Evolutionary conservation across 805 yeast species (phyloP).

Genomic region (Pichia deserticola): DNA sequence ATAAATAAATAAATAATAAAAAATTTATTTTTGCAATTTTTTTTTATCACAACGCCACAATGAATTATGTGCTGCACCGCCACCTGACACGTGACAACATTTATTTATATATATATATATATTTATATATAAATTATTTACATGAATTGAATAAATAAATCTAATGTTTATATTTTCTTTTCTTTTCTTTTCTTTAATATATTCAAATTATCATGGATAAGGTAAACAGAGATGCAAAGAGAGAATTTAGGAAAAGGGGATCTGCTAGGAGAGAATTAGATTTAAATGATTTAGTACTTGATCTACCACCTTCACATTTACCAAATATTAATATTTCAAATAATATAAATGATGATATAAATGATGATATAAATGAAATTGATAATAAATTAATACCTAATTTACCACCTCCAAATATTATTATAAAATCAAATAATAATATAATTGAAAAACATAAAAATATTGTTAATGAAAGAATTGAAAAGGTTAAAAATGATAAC

Average conservation of each 20-base stretch:
- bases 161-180: too few relatives aligned
- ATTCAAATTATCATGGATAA: neutral
- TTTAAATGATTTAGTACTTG: slow-evolving; percentile 20
- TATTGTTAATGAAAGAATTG: neutral
- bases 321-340: neutral
- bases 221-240: slow-evolving; percentile 18
- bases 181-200: too few relatives aligned
- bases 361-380: neutral
- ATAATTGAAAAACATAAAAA: slow-evolving; percentile 1
- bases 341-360: neutral
- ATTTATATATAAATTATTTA: too few relatives aligned
- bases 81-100: too few relatives aligned
- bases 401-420: neutral
- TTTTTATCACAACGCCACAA: too few relatives aligned
- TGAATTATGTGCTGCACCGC: too few relatives aligned
- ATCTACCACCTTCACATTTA: slow-evolving; percentile 11
- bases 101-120: too few relatives aligned
- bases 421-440: neutral
- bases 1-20: too few relatives aligned
- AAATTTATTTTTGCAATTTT: too few relatives aligned
- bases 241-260: slow-evolving; percentile 27
- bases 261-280: slow-evolving; percentile 23
- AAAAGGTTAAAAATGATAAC: neutral
- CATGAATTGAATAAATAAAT: too few relatives aligned
- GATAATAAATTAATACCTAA: neutral